phyloP scores from a whole-genome alignment of 768 basidiomycete genomes.

The Kondoa malvinella region DNA sequence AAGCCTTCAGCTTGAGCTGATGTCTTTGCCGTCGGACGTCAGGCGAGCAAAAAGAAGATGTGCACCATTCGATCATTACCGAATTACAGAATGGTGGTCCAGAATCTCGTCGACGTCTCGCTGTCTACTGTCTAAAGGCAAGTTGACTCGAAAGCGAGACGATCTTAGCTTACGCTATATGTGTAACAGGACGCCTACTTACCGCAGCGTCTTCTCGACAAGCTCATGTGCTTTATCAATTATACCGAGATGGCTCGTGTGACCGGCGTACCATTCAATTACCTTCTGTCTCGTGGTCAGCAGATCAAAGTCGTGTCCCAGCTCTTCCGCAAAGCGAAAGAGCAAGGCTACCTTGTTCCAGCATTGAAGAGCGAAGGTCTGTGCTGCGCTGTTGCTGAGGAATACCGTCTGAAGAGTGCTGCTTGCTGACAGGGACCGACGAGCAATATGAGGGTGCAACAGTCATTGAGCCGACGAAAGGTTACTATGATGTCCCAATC shows the following conservation, averaged over 20 bases:
- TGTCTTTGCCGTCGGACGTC: background rate
- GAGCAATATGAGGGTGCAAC: conserved; percentile 99
- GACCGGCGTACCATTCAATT: conserved; percentile 98
- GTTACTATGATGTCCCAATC: conserved; percentile 90
- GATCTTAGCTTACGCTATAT: background rate
- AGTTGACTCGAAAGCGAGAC: conserved; percentile 9
- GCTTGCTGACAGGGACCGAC: conserved; percentile 41
- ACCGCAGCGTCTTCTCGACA: conserved; percentile 86
- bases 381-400: conserved; percentile 10
- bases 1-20: background rate
- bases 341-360: conserved; percentile 78
- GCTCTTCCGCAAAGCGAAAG: conserved; percentile 77
- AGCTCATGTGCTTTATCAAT: conserved; percentile 97
- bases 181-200: conserved; percentile 88
- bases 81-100: conserved; percentile 92
- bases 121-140: conserved; percentile 96
- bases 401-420: background rate
- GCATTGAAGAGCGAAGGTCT: conserved; percentile 66
- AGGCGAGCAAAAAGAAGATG: conserved; percentile 95
- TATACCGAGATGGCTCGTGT: conserved; percentile 99
- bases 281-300: conserved; percentile 77
- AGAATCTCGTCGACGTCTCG: conserved; percentile 76
- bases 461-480: conserved; percentile 89
- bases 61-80: conserved; percentile 95
- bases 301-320: conserved; percentile 98